Evolutionary conservation across 345 rosid species (phyloP).

Genomic region (Corchorus capsularis): DNA sequence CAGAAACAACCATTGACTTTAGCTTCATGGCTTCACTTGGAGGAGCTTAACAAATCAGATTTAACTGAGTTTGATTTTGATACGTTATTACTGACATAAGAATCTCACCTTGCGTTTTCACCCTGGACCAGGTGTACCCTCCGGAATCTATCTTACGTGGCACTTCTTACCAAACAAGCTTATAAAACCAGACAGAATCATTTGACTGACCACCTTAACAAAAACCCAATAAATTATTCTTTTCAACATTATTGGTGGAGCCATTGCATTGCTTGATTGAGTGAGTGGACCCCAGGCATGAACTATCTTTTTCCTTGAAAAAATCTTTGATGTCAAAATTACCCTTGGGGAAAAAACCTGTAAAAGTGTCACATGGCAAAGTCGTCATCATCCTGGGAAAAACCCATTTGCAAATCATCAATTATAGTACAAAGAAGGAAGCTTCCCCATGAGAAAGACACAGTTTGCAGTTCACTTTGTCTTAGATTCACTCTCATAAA

Average conservation of each 20-base stretch:
- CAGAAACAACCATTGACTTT: too few relatives aligned
- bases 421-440: neutral
- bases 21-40: too few relatives aligned
- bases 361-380: neutral
- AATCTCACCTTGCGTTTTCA: too few relatives aligned
- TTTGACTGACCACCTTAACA: neutral
- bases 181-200: neutral
- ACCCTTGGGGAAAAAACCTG: neutral
- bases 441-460: slow-evolving; percentile 5
- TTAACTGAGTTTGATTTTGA: too few relatives aligned
- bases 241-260: neutral
- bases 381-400: neutral
- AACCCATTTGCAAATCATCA: neutral
- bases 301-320: neutral
- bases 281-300: neutral
- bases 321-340: neutral
- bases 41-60: too few relatives aligned
- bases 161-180: neutral
- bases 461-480: neutral
- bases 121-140: too few relatives aligned
- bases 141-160: too few relatives aligned
- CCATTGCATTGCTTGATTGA: neutral
- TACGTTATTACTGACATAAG: too few relatives aligned
- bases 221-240: neutral
- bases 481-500: neutral